These are phyloP conservation scores for Alternaria ethzedia DNA, from an alignment of 2,329 filamentous ascomycete species.

Conservation along the genomic window DNA sequence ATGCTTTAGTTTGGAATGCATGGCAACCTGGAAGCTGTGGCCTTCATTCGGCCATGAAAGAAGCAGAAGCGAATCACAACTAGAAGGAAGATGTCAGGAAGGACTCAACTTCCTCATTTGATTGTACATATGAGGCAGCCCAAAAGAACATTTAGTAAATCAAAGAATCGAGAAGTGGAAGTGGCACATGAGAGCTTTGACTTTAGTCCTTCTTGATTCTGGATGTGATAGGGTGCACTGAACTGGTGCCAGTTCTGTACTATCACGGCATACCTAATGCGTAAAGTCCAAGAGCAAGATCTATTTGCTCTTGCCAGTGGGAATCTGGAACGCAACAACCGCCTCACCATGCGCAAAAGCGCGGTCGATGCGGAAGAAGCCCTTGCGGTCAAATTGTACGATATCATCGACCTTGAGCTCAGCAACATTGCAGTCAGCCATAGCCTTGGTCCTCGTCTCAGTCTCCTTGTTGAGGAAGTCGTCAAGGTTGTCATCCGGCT, in stretches of 20 bases:
- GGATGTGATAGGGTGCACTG: background rate
- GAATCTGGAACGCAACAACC: slow-evolving; percentile 72
- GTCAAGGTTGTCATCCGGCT: slow-evolving; percentile 82
- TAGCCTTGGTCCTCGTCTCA: slow-evolving; percentile 73
- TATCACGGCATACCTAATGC: background rate
- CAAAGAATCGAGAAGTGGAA: background rate
- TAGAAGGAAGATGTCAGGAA: too few species aligned
- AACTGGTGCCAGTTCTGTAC: background rate
- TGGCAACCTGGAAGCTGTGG: background rate
- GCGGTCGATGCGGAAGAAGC: slow-evolving; percentile 85
- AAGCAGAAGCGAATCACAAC: too few species aligned
- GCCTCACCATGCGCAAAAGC: slow-evolving; percentile 64
- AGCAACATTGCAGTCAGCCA: slow-evolving; percentile 81
- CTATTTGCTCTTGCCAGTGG: slow-evolving; percentile 64
- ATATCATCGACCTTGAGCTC: slow-evolving; percentile 85
- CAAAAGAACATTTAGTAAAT: background rate
- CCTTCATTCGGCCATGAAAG: too few species aligned
- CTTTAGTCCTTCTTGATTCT: background rate
- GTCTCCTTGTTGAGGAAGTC: slow-evolving; percentile 81
- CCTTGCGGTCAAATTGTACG: slow-evolving; percentile 92
- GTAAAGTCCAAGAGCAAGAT: background rate
- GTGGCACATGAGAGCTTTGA: background rate
- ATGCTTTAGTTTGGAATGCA: background rate
- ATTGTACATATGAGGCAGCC: background rate
- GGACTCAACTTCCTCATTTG: too few species aligned